Evolutionary conservation across 2,329 filamentous ascomycete genomes (phyloP).

Genomic region (Diaporthe eres): DNA sequence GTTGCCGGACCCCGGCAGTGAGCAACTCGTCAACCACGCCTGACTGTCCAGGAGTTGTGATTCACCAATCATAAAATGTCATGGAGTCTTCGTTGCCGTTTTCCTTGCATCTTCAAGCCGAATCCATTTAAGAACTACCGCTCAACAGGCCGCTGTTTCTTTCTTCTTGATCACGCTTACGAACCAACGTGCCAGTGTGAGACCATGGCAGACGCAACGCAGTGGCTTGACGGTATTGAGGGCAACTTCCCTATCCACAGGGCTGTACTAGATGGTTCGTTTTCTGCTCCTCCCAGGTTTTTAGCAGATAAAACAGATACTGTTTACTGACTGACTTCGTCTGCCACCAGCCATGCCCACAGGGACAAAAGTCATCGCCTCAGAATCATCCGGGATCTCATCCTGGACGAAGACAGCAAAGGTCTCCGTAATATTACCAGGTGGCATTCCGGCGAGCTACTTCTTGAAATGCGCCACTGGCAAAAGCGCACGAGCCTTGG

Average conservation of each 20-base stretch:
- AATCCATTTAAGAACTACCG: neutral
- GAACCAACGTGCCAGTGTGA: no score
- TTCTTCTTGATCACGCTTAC: neutral
- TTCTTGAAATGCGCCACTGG: slow-evolving; percentile 9
- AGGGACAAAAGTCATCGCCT: neutral
- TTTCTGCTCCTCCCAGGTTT: neutral
- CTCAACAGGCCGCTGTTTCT: neutral
- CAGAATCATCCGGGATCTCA: slow-evolving; percentile 14
- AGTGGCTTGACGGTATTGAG: neutral
- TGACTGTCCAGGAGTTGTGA: neutral
- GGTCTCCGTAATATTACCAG: neutral
- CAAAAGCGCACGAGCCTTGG: neutral
- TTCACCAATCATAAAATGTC: no score
- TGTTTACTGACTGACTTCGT: neutral
- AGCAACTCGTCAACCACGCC: neutral
- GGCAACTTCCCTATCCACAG: slow-evolving; percentile 24
- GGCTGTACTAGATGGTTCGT: slow-evolving; percentile 10
- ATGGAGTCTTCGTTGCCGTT: neutral
- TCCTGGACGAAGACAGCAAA: slow-evolving; percentile 19
- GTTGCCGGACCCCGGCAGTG: no score
- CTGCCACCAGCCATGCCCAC: neutral
- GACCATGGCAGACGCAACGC: neutral
- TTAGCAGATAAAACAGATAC: neutral
- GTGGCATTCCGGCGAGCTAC: neutral
- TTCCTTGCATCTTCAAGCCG: no score